Evolutionary conservation across 306 rosid species (phyloP).

Genomic region (Rosa multiflora): DNA sequence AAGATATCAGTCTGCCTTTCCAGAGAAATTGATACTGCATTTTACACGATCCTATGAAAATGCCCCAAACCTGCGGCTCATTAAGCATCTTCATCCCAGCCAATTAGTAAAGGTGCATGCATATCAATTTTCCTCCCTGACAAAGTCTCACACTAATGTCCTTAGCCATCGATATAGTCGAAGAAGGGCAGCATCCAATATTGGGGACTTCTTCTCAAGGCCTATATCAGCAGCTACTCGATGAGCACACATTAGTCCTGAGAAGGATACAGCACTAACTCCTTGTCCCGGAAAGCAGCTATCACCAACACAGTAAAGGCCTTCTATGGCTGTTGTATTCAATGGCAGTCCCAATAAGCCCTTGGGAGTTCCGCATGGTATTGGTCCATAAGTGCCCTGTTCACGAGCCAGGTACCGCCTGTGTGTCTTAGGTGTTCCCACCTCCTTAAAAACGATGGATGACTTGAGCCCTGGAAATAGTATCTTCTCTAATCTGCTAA

Average conservation of each 20-base stretch:
- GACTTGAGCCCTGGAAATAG: constrained; percentile 79
- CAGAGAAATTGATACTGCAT: too few relatives aligned
- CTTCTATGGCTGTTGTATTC: too few relatives aligned
- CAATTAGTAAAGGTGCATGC: not conserved
- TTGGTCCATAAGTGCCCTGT: constrained; percentile 88
- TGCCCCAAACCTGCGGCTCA: not conserved
- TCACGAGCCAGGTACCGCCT: constrained; percentile 80
- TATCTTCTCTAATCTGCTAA: not conserved
- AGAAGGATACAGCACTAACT: too few relatives aligned
- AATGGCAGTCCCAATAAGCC: constrained; percentile 96
- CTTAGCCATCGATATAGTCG: too few relatives aligned
- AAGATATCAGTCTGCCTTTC: not conserved
- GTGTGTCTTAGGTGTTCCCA: constrained; percentile 95
- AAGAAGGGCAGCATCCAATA: too few relatives aligned
- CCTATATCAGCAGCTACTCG: too few relatives aligned
- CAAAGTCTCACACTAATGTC: too few relatives aligned
- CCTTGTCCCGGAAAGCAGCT: too few relatives aligned
- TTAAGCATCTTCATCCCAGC: not conserved
- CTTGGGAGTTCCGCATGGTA: constrained; percentile 79
- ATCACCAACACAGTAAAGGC: too few relatives aligned
- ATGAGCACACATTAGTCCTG: too few relatives aligned
- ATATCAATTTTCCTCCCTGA: too few relatives aligned
- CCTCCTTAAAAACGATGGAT: constrained; percentile 79
- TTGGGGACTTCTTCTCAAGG: too few relatives aligned
- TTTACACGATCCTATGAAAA: not conserved